These are phyloP conservation scores for Chlorociboria aeruginascens DNA, from an alignment of 495 filamentous ascomycete species.

Conservation along the genomic window DNA sequence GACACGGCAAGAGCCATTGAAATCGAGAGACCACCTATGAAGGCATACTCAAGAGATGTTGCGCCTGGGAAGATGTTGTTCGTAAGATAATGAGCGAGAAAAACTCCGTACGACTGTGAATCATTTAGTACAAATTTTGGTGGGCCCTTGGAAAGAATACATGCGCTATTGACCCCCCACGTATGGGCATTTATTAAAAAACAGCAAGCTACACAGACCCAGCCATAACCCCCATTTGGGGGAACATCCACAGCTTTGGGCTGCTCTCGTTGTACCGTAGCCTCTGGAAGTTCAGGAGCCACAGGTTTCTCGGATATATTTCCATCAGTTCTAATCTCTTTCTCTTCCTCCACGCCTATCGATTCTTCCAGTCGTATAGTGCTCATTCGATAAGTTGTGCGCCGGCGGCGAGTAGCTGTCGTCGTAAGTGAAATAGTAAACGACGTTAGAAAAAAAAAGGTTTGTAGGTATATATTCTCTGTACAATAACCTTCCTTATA, in stretches of 20 bases:
- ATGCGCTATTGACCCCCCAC: conserved; percentile 23
- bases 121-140: conserved; percentile 11
- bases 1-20: conserved; percentile 46
- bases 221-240: conserved; percentile 42
- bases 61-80: conserved; percentile 43
- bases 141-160: not conserved
- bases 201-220: conserved; percentile 40
- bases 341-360: not conserved
- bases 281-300: not conserved
- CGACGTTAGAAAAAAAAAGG: too few species aligned
- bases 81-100: conserved; percentile 49
- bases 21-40: conserved; percentile 56
- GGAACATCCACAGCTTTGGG: conserved; percentile 18
- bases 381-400: not conserved
- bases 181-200: conserved; percentile 32
- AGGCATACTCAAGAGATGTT: conserved; percentile 47
- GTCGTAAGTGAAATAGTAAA: too few species aligned
- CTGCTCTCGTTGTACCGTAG: not conserved
- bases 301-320: conserved; percentile 1
- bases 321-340: not conserved
- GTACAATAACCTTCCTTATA: too few species aligned
- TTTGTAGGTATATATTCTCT: too few species aligned
- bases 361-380: not conserved
- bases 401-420: too few species aligned
- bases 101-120: conserved; percentile 44